A percentile compares a stretch with the other conserved stretches of the same genome.
Conservation (phyloP, 2,329 filamentous ascomycete species). For the Madurella mycetomatis region DNA sequence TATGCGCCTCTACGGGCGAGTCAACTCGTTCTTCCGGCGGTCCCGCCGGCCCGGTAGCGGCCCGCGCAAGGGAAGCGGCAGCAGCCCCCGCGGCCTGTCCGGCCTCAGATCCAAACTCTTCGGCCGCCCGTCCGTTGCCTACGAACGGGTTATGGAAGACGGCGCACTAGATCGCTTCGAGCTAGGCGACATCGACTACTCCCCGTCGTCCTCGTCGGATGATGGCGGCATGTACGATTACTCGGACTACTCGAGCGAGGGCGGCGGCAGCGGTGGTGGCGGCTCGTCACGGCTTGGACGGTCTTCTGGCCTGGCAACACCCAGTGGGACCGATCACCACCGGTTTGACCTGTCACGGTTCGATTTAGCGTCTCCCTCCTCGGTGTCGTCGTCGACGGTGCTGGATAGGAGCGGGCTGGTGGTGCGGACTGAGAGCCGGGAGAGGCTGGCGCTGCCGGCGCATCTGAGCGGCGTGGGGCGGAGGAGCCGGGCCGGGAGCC, state of each 20-base stretch:
- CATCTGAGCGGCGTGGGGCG: conserved; percentile 52
- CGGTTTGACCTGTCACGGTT: conserved; percentile 42
- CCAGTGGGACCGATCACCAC: conserved; percentile 53
- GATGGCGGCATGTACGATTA: conserved; percentile 53
- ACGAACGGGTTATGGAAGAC: conserved; percentile 83
- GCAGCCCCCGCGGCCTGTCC: conserved; percentile 41
- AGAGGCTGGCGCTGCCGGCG: conserved; percentile 58
- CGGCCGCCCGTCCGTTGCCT: conserved; percentile 52
- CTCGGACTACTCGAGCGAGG: conserved; percentile 55
- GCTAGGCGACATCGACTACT: conserved; percentile 56
- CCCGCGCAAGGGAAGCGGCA: conserved; percentile 36
- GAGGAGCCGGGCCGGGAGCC: conserved; percentile 54
- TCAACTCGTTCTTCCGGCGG: conserved; percentile 42
- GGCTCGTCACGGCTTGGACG: conserved; percentile 40
- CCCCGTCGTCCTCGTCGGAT: conserved; percentile 31
- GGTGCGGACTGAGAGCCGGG: conserved; percentile 79
- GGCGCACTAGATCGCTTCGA: conserved; percentile 74
- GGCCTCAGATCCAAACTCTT: conserved; percentile 61
- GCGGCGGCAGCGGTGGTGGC: conserved; percentile 42
- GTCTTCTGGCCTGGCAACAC: conserved; percentile 64
- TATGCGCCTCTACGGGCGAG: conserved; percentile 52
- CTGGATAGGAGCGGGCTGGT: conserved; percentile 69
- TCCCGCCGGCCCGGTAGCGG: conserved; percentile 39
- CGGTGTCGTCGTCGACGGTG: conserved; percentile 18
- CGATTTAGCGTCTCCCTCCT: conserved; percentile 30